Evolutionary conservation across 2,329 filamentous ascomycete genomes (phyloP).

Genomic region (Monosporascus sp.): DNA sequence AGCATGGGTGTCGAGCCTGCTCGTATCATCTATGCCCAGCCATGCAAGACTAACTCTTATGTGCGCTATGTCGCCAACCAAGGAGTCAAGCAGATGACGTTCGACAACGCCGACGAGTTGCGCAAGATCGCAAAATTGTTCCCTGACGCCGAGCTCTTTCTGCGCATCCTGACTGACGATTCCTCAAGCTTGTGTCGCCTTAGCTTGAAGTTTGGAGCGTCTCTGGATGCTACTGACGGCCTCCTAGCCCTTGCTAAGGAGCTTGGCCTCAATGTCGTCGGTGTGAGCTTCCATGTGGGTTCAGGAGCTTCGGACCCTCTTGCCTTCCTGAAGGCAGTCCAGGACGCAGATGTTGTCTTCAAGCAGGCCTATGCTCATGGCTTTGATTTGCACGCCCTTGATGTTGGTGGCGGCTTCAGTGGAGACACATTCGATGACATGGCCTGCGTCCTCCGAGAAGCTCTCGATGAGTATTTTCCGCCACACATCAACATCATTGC

Average conservation of each 20-base stretch:
- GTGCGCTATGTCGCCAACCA: conserved; percentile 80
- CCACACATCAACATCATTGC: conserved; percentile 79
- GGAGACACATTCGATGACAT: conserved; percentile 89
- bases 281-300: conserved; percentile 96
- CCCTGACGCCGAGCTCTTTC: conserved; percentile 82
- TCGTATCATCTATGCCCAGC: conserved; percentile 97
- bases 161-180: conserved; percentile 95
- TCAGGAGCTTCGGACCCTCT: conserved; percentile 92
- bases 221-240: conserved; percentile 72
- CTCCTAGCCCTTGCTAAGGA: conserved; percentile 76
- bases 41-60: conserved; percentile 99
- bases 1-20: conserved; percentile 75
- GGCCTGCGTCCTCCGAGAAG: conserved; percentile 71
- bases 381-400: conserved; percentile 78
- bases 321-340: conserved; percentile 85
- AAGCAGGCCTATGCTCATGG: conserved; percentile 74
- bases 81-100: conserved; percentile 96
- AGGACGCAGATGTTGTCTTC: conserved; percentile 84
- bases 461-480: conserved; percentile 86
- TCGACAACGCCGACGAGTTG: conserved; percentile 96
- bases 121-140: conserved; percentile 95
- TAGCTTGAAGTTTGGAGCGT: conserved; percentile 95
- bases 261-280: conserved; percentile 83
- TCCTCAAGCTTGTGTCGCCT: conserved; percentile 89
- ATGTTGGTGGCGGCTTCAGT: conserved; percentile 91